These are phyloP conservation scores for Zoysia japonica DNA, from an alignment of 176 grass and related monocot species.

Conservation along the genomic window DNA sequence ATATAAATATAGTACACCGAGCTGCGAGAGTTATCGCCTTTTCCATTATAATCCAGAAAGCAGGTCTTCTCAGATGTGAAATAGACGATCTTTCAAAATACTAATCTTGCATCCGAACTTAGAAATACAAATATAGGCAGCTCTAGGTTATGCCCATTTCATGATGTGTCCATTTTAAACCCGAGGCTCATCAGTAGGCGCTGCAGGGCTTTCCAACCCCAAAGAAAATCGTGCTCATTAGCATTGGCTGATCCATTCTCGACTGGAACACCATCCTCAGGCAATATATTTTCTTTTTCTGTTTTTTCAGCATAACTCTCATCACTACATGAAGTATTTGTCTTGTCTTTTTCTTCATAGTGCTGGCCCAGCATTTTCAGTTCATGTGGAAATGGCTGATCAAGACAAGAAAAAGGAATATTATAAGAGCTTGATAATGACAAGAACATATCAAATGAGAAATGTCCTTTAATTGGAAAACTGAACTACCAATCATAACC, in stretches of 20 bases:
- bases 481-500: not conserved
- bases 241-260: conserved; percentile 27
- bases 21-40: conserved; percentile 19
- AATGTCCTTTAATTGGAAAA: not conserved
- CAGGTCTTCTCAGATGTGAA: not conserved
- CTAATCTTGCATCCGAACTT: not conserved
- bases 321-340: conserved; percentile 3
- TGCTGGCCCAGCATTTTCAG: conserved; percentile 4
- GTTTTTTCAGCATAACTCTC: conserved; percentile 20
- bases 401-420: conserved; percentile 6
- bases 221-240: conserved; percentile 51
- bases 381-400: conserved; percentile 27
- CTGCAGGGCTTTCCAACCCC: conserved; percentile 61
- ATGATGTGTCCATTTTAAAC: conserved; percentile 49
- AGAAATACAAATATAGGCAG: not conserved
- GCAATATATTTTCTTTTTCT: not conserved
- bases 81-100: conserved; percentile 4
- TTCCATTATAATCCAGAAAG: conserved; percentile 24
- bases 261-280: conserved; percentile 33
- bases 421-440: not conserved
- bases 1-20: conserved; percentile 32
- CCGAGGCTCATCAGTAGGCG: conserved; percentile 50
- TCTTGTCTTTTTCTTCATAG: not conserved
- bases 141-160: conserved; percentile 32
- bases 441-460: conserved; percentile 4